Evolutionary conservation across 768 basidiomycete genomes (phyloP).

Genomic region (Podaxis carcinomalis): DNA sequence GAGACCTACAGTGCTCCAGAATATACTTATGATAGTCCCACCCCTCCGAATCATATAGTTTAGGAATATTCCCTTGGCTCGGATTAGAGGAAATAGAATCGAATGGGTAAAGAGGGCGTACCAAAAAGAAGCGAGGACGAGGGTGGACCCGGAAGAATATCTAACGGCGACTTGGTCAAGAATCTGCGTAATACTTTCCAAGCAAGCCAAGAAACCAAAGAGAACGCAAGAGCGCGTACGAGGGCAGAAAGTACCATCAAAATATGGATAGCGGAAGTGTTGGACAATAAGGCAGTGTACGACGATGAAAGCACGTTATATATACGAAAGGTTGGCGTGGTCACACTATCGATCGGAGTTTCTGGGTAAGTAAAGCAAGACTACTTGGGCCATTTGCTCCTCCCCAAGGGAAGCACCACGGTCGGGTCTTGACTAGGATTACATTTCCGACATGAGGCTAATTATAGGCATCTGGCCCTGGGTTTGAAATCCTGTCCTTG

Average conservation of each 20-base stretch:
- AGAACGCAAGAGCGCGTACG: neutral
- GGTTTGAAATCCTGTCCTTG: neutral
- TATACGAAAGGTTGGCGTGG: neutral
- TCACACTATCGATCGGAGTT: neutral
- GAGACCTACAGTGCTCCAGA: slow-evolving; percentile 25
- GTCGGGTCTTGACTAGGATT: slow-evolving; percentile 9
- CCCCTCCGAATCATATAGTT: slow-evolving; percentile 27
- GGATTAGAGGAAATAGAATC: neutral
- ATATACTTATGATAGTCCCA: slow-evolving; percentile 35
- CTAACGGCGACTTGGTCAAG: slow-evolving; percentile 17
- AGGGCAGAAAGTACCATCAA: neutral
- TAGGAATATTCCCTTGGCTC: slow-evolving; percentile 27
- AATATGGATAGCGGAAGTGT: neutral
- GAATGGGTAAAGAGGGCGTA: slow-evolving; percentile 7
- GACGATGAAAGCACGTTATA: neutral
- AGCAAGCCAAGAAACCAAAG: slow-evolving; percentile 3
- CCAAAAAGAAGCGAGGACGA: slow-evolving; percentile 29
- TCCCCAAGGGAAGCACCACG: slow-evolving; percentile 5
- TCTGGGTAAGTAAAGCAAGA: neutral
- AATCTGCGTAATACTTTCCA: slow-evolving; percentile 13
- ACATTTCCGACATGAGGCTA: neutral
- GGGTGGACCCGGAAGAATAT: slow-evolving; percentile 35
- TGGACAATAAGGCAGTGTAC: neutral
- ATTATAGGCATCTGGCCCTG: neutral
- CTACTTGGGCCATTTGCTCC: neutral